Percentiles rank a stretch among this genome's conserved stretches.
phyloP scores from a whole-genome alignment of 495 filamentous ascomycete species.

The Podospora sp. region DNA sequence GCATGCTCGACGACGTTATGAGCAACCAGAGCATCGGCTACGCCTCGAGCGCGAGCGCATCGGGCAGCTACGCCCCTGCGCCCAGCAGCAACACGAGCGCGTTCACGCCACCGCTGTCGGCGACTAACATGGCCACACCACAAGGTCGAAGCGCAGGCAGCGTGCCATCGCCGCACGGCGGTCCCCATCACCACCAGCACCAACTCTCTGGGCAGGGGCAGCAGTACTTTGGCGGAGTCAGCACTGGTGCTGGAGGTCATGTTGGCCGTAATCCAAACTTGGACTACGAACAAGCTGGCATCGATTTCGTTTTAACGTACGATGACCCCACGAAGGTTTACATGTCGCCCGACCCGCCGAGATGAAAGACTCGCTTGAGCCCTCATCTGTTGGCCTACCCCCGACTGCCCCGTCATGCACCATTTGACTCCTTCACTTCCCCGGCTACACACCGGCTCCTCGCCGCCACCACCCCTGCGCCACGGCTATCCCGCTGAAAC shows the following conservation, averaged over 20 bases:
- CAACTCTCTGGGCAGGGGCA: slow-evolving; percentile 24
- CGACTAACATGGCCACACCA: slow-evolving; percentile 26
- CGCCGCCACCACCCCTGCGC: background rate
- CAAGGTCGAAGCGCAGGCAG: slow-evolving; percentile 32
- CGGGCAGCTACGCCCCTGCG: slow-evolving; percentile 48
- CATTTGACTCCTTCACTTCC: slow-evolving; percentile 9
- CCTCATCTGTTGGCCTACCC: background rate
- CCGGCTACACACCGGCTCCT: background rate
- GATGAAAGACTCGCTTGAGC: background rate
- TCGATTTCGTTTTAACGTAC: slow-evolving; percentile 97
- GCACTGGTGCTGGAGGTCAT: slow-evolving; percentile 19
- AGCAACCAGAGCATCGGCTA: slow-evolving; percentile 51
- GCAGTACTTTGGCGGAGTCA: slow-evolving; percentile 3
- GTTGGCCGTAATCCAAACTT: slow-evolving; percentile 47
- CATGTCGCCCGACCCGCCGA: slow-evolving; percentile 56
- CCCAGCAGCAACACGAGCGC: slow-evolving; percentile 45
- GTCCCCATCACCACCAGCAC: slow-evolving; percentile 34
- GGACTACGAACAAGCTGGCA: slow-evolving; percentile 85
- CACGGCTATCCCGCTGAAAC: background rate
- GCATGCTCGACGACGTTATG: slow-evolving; percentile 47
- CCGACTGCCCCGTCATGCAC: background rate
- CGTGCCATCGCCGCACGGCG: slow-evolving; percentile 43
- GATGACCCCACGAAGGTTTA: slow-evolving; percentile 64
- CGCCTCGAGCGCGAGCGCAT: slow-evolving; percentile 58
- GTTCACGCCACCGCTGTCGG: slow-evolving; percentile 48